Conservation (phyloP, 441 rosid genomes). For the Populus hybrid region DNA sequence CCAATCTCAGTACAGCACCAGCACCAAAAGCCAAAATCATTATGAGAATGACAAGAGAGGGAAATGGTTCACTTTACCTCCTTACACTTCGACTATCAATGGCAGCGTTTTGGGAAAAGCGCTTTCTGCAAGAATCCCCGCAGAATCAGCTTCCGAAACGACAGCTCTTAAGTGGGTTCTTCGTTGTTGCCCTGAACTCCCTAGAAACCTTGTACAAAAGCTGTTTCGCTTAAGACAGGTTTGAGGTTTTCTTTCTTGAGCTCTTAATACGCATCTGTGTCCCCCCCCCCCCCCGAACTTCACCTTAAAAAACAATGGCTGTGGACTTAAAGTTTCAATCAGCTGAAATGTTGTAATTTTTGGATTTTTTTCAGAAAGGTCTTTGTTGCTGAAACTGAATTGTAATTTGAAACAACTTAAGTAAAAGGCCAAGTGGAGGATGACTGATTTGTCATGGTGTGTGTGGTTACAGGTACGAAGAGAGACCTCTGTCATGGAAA, state of each 20-base stretch:
- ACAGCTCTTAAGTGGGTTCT: conserved; percentile 85
- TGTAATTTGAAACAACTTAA: neutral
- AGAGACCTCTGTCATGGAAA: conserved; percentile 26
- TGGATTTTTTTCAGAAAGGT: neutral
- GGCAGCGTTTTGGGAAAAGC: conserved; percentile 53
- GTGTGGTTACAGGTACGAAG: conserved; percentile 57
- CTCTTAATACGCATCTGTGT: neutral
- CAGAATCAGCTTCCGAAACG: conserved; percentile 26
- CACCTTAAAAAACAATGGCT: neutral
- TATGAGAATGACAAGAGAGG: conserved; percentile 28
- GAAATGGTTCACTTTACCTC: conserved; percentile 76
- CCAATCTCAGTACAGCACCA: conserved; percentile 20
- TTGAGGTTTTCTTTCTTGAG: neutral
- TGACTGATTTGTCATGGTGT: neutral
- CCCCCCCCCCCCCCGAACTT: no score
- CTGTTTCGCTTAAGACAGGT: conserved; percentile 93
- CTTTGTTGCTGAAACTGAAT: neutral
- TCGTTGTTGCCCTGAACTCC: conserved; percentile 79
- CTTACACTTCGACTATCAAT: conserved; percentile 44
- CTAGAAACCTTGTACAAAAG: conserved; percentile 82
- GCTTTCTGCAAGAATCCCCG: conserved; percentile 22
- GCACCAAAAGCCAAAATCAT: conserved; percentile 9
- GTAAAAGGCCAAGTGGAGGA: neutral
- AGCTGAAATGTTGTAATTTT: neutral
- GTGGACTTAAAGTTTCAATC: neutral